Conservation (phyloP, 2,329 filamentous ascomycete genomes). For the Colletotrichum shisoi region DNA sequence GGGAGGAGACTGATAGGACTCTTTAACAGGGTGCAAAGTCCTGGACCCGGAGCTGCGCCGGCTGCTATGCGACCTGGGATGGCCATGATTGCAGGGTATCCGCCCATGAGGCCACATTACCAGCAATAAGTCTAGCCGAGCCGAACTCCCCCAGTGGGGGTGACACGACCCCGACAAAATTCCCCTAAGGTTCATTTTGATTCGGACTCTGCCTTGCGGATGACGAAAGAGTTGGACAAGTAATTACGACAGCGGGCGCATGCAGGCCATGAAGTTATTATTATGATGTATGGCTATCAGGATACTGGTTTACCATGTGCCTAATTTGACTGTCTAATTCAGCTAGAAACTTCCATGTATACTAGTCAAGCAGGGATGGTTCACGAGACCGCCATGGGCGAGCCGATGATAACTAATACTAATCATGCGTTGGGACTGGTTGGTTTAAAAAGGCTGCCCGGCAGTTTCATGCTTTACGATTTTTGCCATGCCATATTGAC, state of each 20-base stretch:
- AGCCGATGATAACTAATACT: background rate
- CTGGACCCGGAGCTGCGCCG: conserved; percentile 43
- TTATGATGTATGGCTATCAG: conserved; percentile 19
- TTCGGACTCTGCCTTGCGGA: background rate
- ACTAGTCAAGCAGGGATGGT: background rate
- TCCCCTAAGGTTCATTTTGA: background rate
- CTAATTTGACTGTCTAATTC: conserved; percentile 28
- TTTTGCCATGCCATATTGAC: no score
- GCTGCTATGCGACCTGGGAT: conserved; percentile 47
- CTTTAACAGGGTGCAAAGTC: conserved; percentile 69
- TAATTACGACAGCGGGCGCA: conserved; percentile 9
- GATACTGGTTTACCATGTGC: conserved; percentile 20
- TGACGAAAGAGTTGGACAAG: conserved; percentile 11
- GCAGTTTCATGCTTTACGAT: background rate
- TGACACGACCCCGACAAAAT: background rate
- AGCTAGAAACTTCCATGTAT: conserved; percentile 6
- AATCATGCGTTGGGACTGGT: background rate
- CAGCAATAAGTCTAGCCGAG: conserved; percentile 42
- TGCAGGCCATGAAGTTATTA: conserved; percentile 34
- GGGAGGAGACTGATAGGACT: conserved; percentile 79
- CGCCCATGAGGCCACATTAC: conserved; percentile 49
- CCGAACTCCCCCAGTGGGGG: background rate
- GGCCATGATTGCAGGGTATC: conserved; percentile 51
- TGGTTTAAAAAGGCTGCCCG: background rate
- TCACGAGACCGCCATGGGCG: background rate